Base-by-base conservation (phyloP, 208 protist genomes). In the Wallacemonas sp. region DNA sequence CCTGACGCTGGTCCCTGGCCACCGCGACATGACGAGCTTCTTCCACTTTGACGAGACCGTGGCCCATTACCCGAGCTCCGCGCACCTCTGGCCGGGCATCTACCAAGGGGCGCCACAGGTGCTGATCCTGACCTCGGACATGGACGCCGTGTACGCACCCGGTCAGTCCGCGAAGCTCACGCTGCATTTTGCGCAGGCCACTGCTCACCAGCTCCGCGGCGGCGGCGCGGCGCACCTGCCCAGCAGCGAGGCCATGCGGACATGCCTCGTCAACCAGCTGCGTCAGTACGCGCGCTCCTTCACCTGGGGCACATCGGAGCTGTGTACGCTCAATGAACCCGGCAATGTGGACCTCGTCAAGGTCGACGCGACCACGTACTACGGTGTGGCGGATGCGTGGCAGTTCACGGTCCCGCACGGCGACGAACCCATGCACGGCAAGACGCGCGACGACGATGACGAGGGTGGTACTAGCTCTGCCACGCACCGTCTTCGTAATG, bases 331-430 rank as follows among this genome's bases (percentile, higher is more conserved):
- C n/a, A 20, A 33, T 31, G 22, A 7, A 16, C 20, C 50, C 16
- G 33, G 76, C 61, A 52, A 49, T 36, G 39, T 85, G 10, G 65
- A 89, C 46, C 85, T 88, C 49, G 57, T 86, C 52, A 39, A 33
- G 22, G 52, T 76, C 0, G 48, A 71, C 12, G 65, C 79, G 16
- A 57, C 52, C 4, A 23, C 42, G 1, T 86, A 69, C 57, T 86
- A 83, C 57, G 79, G 79, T 25, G 62, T 61, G 2, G 25, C 3
- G 12, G 83, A 89, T 54, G 70, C 77, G 20, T 89, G 83, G 83
- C 73, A 83, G 39, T 89, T 84, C 54, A 84, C 77, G 36, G 39
- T 29, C 26, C 74, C 80, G 32, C 78, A 84, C 45, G 39, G 32
- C 23, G 71, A 75, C 16, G 79, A 89, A 52, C 55, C 65, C 16